Evolutionary conservation across 768 basidiomycete genomes (phyloP), one percentile per base, ranked within the genome.

Genomic region (Trametes sanguinea): DNA sequence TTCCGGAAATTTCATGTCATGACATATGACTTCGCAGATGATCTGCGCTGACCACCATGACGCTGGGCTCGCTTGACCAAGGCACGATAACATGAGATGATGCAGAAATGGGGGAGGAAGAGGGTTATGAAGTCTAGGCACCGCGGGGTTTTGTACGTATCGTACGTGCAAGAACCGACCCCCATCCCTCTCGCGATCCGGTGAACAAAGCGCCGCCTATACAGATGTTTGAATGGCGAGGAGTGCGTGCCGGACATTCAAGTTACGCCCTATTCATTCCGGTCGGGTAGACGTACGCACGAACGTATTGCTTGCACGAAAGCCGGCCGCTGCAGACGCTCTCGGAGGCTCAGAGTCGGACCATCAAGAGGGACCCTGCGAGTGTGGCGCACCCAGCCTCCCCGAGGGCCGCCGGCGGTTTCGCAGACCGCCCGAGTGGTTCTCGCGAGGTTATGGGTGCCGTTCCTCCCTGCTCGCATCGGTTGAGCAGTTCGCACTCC

Each of bases 91-190:
- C 45, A 43, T 29, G 32, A 11, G 22, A 35, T 30, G 27, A 43
- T 27, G 16, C 29, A 44, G 55, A 51, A 42, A n/a, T 46, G 35
- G 46, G 60, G 60, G 54, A 55, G 47, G 46, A 39, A 61, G 42
- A 50, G 60, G 16, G 60, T 53, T 29, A 54, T 30, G 33, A 47
- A 51, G 40, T 29, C 43, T 13, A 17, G 30, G 54, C 53, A 46
- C 53, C 22, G 22, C 22, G 16, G 6, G 40, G 30, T 33, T 40
- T 42, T 59, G 60, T 61, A 61, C 60, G 60, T 55, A 61, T 52
- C n/a, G 42, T n/a, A 37, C 10, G 42, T 43, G 42, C 14, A 22
- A 8, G 42, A 55, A 35, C 8, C n/a, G 53, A 35, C 59, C 39
- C 37, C 22, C 35, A 14, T 3, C 37, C 43, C 51, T 40, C 52